Percentiles rank a stretch among this genome's conserved stretches.
Conservation (phyloP, 345 rosid species). For the Gossypium anomalum region DNA sequence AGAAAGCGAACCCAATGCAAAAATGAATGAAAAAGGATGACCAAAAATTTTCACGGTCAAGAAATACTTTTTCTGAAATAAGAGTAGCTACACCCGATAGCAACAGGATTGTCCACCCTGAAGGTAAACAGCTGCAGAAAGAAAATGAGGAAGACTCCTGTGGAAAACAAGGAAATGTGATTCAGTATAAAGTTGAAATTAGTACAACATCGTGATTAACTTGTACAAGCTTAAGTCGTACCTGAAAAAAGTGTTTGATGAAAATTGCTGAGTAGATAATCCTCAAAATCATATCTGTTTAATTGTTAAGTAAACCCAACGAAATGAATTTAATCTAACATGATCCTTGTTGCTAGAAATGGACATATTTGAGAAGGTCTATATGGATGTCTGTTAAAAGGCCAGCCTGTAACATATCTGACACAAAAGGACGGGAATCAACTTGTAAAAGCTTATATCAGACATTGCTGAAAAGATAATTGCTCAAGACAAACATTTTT, state of each 20-base stretch:
- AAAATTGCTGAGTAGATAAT: conserved; percentile 63
- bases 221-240: conserved; percentile 22
- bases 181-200: conserved; percentile 10
- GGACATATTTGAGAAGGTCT: neutral
- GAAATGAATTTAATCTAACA: neutral
- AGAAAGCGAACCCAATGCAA: conserved; percentile 44
- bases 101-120: conserved; percentile 59
- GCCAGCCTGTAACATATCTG: neutral
- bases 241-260: conserved; percentile 78
- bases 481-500: neutral
- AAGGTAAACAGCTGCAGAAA: conserved; percentile 60
- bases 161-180: neutral
- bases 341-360: neutral
- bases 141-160: conserved; percentile 67
- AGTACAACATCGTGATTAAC: neutral
- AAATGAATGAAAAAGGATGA: conserved; percentile 46
- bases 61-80: conserved; percentile 45
- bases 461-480: neutral
- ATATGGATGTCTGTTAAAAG: neutral
- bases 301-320: conserved; percentile 43
- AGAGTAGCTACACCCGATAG: conserved; percentile 53
- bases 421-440: neutral
- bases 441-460: neutral
- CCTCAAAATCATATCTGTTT: conserved; percentile 73
- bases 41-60: conserved; percentile 57